Base-by-base conservation (phyloP, 2,329 filamentous ascomycete genomes). In the Ambrosiella xylebori region DNA sequence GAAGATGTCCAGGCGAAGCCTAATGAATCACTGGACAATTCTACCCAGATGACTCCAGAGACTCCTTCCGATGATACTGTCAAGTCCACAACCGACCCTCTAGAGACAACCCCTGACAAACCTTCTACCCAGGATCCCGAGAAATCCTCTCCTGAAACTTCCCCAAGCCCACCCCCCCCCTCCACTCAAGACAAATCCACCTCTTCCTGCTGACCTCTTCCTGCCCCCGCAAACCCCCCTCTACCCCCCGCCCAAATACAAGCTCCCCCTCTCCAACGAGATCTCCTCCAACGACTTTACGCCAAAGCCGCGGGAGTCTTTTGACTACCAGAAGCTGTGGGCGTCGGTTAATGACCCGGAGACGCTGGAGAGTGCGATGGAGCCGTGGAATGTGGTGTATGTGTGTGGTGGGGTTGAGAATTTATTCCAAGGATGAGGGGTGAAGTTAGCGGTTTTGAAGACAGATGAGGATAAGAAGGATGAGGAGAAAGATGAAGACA, bases 381-480 rank as follows among this genome's bases (percentile, higher is more conserved):
- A 13, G 27, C 76, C 78, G 1, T 84, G 81, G 80, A 82, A 83
- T 64, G 80, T 80, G 3, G 74, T 83, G 51, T 77, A 74, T 56
- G 76, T 77, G 74, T 56, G 76, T 82, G 15, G 74, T 84, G 0
- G 80, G 81, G 0, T 36, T 84, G 56, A 74, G 79, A 3, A 76
- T 84, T 5, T 84, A 82, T 66, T 77, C 76, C 64, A 79, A 77
- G 66, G 77, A 82, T 64, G 72, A 74, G 50, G 67, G 38, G 68
- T 81, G 2, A 19, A 3, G 47, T 36, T 51, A 7, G 47, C 17
- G 13, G 7, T n/a, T 27, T 9, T 51, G 17, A 49, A 55, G 8
- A 41, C 36, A 19, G 44, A 52, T 11, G 15, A 55, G 2, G 53
- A 55, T 2, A 15, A n/a, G 3, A n/a, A 41, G 40, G 40, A 41